A percentile compares a stretch with the other conserved stretches of the same genome.
Evolutionary conservation across 345 rosid genomes (phyloP).

Genomic region (Carallia brachiata): DNA sequence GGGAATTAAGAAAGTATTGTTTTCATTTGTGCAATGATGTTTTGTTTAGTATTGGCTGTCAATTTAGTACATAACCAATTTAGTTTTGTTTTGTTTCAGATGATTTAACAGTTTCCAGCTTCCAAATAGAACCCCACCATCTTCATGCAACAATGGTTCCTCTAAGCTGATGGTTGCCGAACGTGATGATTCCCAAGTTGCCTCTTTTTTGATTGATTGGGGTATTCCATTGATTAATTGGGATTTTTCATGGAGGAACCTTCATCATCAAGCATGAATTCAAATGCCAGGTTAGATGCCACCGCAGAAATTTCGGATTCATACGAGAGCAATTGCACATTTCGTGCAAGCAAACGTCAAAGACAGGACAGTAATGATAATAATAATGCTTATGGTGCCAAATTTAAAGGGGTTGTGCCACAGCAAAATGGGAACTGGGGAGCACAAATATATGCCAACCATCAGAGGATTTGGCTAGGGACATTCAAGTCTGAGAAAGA

Average conservation of each 20-base stretch:
- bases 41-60: neutral
- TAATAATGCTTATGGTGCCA: neutral
- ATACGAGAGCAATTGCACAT: neutral
- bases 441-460: constrained; percentile 60
- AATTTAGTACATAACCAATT: neutral
- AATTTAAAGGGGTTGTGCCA: constrained; percentile 53
- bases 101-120: neutral
- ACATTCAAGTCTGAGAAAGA: constrained; percentile 53
- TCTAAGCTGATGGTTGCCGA: neutral
- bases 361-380: neutral
- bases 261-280: constrained; percentile 6
- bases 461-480: constrained; percentile 60
- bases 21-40: no score
- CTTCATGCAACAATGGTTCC: neutral
- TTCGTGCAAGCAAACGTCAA: constrained; percentile 7
- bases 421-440: constrained; percentile 66
- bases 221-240: neutral
- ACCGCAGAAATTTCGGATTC: constrained; percentile 4
- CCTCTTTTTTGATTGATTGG: neutral
- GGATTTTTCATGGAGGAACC: constrained; percentile 13
- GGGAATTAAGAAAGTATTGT: no score
- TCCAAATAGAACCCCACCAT: neutral
- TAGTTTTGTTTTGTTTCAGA: neutral
- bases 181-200: neutral
- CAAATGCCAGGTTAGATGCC: neutral